Percentiles rank a stretch among this genome's conserved stretches.
These are phyloP conservation scores for Colletotrichum zoysiae DNA, from an alignment of 2,329 filamentous ascomycete genomes.

Conservation along the genomic window DNA sequence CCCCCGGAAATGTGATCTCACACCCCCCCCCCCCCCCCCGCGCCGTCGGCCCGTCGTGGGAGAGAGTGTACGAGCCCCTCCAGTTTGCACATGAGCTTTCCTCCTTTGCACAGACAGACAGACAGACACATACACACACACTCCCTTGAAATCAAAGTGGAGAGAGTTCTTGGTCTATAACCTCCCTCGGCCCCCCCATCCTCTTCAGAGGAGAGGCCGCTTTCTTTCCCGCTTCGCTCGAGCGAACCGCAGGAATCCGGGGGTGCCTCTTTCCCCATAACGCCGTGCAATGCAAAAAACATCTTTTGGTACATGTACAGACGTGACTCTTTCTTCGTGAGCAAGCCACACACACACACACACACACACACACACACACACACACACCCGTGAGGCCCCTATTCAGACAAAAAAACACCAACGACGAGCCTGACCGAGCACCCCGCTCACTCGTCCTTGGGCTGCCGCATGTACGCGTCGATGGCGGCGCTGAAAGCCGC, in stretches of 20 bases:
- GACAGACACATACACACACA: background rate
- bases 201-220: background rate
- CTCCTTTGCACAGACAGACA: background rate
- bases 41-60: background rate
- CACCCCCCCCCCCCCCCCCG: too few species aligned
- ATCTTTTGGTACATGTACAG: conserved; percentile 23
- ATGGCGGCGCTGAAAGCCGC: conserved; percentile 94
- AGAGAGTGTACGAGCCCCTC: background rate
- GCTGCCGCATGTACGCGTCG: conserved; percentile 89
- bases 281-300: conserved; percentile 43
- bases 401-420: background rate
- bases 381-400: conserved; percentile 15
- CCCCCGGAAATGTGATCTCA: background rate
- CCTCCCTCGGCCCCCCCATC: background rate
- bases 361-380: too few species aligned
- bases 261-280: conserved; percentile 20
- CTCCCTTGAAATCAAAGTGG: conserved; percentile 26
- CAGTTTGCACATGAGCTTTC: background rate
- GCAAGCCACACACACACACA: background rate
- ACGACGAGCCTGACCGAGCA: background rate
- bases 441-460: conserved; percentile 65
- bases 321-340: background rate
- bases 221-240: background rate
- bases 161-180: conserved; percentile 26
- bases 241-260: background rate